Evolutionary conservation across 345 rosid genomes (phyloP), one percentile per base, ranked within the genome.

Genomic region (Bruguiera sexangula): DNA sequence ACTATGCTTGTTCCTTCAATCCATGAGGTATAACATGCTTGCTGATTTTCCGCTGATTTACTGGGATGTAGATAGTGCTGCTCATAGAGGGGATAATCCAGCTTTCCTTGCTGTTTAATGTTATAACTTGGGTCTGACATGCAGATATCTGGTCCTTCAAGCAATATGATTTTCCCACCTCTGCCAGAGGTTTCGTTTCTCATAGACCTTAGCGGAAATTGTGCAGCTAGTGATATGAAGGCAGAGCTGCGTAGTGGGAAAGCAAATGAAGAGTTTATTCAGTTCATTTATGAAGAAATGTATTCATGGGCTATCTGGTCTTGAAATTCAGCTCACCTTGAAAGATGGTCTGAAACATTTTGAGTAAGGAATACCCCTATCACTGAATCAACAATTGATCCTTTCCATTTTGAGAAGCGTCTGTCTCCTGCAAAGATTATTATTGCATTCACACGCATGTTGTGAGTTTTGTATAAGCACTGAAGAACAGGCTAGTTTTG

Each of bases 351-450:
- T 30, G 98, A 82, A 68, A 94, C 98, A 73, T 94, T 94, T 67
- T 94, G 98, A 37, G 98, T 94, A 37, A 94, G 90, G 83, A 91
- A 94, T 43, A 94, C 98, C 70, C 98, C 98, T 60, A 94, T 84
- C 53, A 94, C 97, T 0, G 98, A 94, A 79, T 94, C 98, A 70
- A 94, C 97, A 73, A 94, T 95, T 4, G 98, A 94, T 68, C 98
- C 98, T 78, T 94, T 94, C 98, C 98, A 94, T 76, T 82, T 86
- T 20, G 98, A 91, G 86, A 94, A 94, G 61, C 93, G 90, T 68
- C 98, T 85, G 73, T 94, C 97, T 65, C 98, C 98, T 94, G 92
- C 66, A 71, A 79, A 70, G 52, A 67, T 50, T 63, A 55, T 66
- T 21, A 56, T 61, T 21, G 21, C 36, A 58, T 31, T 56, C 48